A percentile compares a stretch with the other conserved stretches of the same genome.
These are phyloP conservation scores for Russula sp. DNA, from an alignment of 768 basidiomycete species.

Conservation along the genomic window DNA sequence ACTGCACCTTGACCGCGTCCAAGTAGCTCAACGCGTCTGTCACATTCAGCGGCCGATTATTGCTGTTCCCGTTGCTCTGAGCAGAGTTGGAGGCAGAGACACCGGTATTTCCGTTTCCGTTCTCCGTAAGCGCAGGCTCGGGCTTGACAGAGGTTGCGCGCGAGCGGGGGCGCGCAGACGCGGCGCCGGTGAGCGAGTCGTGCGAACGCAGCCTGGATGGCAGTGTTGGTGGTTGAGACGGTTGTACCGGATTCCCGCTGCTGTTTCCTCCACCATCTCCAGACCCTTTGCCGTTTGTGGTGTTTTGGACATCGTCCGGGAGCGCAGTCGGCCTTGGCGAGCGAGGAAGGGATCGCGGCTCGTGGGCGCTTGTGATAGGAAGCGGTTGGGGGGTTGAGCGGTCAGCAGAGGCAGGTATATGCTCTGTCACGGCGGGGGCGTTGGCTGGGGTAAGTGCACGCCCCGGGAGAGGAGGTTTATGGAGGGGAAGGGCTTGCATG, in stretches of 20 bases:
- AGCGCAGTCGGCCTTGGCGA: constrained; percentile 1
- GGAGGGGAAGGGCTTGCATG: constrained; percentile 16
- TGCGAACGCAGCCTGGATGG: constrained; percentile 12
- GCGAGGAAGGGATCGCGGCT: constrained; percentile 8
- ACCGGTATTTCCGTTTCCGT: background rate
- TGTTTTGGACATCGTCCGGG: background rate
- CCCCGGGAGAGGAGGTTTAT: constrained; percentile 10
- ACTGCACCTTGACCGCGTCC: constrained; percentile 90
- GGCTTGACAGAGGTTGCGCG: constrained; percentile 17
- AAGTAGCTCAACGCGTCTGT: constrained; percentile 90
- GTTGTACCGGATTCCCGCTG: background rate
- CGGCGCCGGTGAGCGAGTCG: constrained; percentile 13
- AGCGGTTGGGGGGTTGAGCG: constrained; percentile 8
- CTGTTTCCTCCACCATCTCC: background rate
- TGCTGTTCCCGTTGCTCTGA: constrained; percentile 24
- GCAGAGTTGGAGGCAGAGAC: background rate
- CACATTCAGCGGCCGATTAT: constrained; percentile 75
- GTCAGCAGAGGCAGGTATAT: constrained; percentile 4
- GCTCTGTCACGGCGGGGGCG: background rate
- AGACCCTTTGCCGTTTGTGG: background rate
- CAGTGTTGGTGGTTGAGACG: background rate
- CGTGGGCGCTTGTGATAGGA: constrained; percentile 5
- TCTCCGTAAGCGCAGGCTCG: background rate
- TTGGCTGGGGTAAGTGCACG: constrained; percentile 3
- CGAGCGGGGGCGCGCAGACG: constrained; percentile 9